These are phyloP conservation scores for Cyclotella choctawhatcheeana DNA, from an alignment of 108 stramenopile genomes.

Conservation along the genomic window DNA sequence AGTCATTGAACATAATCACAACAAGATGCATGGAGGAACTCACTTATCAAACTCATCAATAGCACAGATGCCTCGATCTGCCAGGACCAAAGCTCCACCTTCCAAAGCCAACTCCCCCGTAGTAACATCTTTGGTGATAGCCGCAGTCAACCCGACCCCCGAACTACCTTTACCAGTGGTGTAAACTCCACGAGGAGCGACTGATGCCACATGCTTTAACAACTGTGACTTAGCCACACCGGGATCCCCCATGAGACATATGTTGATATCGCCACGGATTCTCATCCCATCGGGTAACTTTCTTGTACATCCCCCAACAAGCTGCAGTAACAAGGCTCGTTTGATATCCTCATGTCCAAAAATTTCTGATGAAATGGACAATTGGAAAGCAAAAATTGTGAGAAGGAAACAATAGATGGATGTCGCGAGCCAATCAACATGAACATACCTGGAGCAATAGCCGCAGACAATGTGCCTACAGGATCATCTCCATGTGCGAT, in stretches of 20 bases:
- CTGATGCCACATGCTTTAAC: slow-evolving; percentile 93
- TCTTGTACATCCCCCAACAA: slow-evolving; percentile 95
- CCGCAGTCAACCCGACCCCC: slow-evolving; percentile 98
- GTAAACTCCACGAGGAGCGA: slow-evolving; percentile 97
- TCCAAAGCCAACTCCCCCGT: slow-evolving; percentile 98
- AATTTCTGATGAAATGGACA: too few relatives aligned
- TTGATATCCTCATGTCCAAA: slow-evolving; percentile 99
- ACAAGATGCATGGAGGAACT: slow-evolving; percentile 38
- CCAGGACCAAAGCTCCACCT: slow-evolving; percentile 98
- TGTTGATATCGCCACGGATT: slow-evolving; percentile 97
- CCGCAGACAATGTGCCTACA: slow-evolving; percentile 72
- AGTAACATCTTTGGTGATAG: slow-evolving; percentile 91
- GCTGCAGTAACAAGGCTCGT: slow-evolving; percentile 91
- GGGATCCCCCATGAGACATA: slow-evolving; percentile 99
- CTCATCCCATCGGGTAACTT: slow-evolving; percentile 94
- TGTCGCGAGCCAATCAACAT: too few relatives aligned
- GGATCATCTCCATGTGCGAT: slow-evolving; percentile 81
- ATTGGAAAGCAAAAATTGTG: too few relatives aligned
- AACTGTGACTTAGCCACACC: slow-evolving; percentile 99
- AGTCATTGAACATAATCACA: not conserved
- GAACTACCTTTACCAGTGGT: slow-evolving; percentile 98
- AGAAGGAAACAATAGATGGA: too few relatives aligned
- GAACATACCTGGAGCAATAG: too few relatives aligned
- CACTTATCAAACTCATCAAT: slow-evolving; percentile 98
- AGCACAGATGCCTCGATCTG: slow-evolving; percentile 97